phyloP scores from a whole-genome alignment of 805 yeast genomes.

The Debaryomyces maramus region DNA sequence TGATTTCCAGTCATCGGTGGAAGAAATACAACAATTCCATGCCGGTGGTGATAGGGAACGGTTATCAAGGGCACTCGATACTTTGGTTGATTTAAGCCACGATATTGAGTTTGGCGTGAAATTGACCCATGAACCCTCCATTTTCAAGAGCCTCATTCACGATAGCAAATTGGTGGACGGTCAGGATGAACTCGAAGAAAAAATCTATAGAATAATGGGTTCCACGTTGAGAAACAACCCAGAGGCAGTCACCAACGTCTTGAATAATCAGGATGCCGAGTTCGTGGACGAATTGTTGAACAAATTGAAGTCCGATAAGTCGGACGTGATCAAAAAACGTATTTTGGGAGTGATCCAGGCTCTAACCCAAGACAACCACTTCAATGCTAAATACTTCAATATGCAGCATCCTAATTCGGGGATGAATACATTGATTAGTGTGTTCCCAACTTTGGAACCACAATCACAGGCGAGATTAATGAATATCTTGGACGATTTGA shows the following conservation, averaged over 20 bases:
- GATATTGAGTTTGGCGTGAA: constrained; percentile 61
- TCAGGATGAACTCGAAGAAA: constrained; percentile 40
- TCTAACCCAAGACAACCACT: constrained; percentile 36
- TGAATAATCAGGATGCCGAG: constrained; percentile 17
- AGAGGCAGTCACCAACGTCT: constrained; percentile 48
- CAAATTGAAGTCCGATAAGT: constrained; percentile 14
- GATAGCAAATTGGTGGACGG: constrained; percentile 10
- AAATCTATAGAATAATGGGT: constrained; percentile 59
- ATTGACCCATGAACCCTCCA: constrained; percentile 36
- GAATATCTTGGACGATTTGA: constrained; percentile 49
- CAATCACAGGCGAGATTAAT: constrained; percentile 39
- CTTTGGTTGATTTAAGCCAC: constrained; percentile 61
- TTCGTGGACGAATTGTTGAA: constrained; percentile 22
- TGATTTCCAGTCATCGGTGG: constrained; percentile 18
- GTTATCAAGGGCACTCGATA: constrained; percentile 36
- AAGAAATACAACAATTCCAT: constrained; percentile 15
- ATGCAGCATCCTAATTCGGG: constrained; percentile 5
- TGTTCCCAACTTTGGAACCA: constrained; percentile 27
- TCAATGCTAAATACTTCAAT: constrained; percentile 29
- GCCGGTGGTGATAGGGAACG: constrained; percentile 16
- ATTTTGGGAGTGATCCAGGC: constrained; percentile 54
- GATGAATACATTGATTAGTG: constrained; percentile 18
- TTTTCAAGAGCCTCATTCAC: constrained; percentile 31
- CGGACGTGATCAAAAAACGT: constrained; percentile 45
- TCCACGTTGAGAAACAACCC: constrained; percentile 75